phyloP scores from a whole-genome alignment of 345 rosid genomes.

The Geranium rotundifolium region DNA sequence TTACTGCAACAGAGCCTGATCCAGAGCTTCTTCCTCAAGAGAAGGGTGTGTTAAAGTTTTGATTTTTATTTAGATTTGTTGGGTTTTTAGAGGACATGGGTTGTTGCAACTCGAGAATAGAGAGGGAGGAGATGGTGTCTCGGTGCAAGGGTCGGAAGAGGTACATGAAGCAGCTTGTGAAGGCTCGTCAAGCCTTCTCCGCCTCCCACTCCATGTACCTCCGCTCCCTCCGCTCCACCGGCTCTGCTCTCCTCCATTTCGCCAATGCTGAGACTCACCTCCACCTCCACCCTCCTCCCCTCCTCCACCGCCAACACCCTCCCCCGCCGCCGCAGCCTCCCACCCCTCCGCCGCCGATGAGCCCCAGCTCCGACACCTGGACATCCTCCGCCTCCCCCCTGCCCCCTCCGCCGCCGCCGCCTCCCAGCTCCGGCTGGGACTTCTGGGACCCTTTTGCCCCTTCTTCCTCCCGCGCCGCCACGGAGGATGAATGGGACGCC shows the following conservation, averaged over 20 bases:
- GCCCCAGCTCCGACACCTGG: conserved; percentile 80
- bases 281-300: conserved; percentile 41
- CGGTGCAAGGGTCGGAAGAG: conserved; percentile 84
- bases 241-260: conserved; percentile 70
- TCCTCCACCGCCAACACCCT: conserved; percentile 15
- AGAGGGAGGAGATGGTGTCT: conserved; percentile 73
- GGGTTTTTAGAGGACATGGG: conserved; percentile 39
- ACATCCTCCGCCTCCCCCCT: conserved; percentile 38
- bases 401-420: conserved; percentile 60
- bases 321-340: conserved; percentile 19
- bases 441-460: conserved; percentile 87
- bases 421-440: conserved; percentile 67
- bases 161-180: conserved; percentile 72
- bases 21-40: too few relatives aligned
- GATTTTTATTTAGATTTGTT: too few relatives aligned
- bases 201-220: conserved; percentile 81
- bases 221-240: conserved; percentile 75
- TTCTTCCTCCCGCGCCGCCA: conserved; percentile 32
- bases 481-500: conserved; percentile 81
- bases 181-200: conserved; percentile 72
- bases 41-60: too few relatives aligned
- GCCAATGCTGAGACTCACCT: conserved; percentile 54
- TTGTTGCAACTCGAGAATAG: conserved; percentile 67
- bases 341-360: conserved; percentile 53
- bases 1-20: too few relatives aligned